Conservation (phyloP, 805 yeast genomes). For the Blastobotrys chiropterorum region DNA sequence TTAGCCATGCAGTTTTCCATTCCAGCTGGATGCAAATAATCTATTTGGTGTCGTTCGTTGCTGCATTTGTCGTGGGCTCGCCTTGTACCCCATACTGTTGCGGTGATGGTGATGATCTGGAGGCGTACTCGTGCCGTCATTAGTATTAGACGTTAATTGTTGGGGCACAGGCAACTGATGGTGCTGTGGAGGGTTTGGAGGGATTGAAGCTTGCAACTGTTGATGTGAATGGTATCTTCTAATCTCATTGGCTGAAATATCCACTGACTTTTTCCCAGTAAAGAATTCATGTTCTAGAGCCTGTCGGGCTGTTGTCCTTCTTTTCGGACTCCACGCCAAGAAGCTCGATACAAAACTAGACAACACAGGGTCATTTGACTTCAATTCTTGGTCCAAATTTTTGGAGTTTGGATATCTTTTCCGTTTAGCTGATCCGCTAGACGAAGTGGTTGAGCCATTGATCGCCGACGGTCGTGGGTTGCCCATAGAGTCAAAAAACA, state of each 20-base stretch:
- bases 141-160: not conserved
- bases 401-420: constrained; percentile 22
- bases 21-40: not conserved
- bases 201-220: constrained; percentile 3
- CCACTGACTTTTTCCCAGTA: too few species aligned
- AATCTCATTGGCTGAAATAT: too few species aligned
- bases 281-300: constrained; percentile 35
- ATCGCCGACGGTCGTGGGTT: constrained; percentile 25
- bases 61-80: constrained; percentile 16
- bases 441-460: constrained; percentile 8
- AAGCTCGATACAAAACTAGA: constrained; percentile 47
- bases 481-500: constrained; percentile 35
- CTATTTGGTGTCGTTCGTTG: constrained; percentile 5
- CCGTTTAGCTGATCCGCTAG: constrained; percentile 15
- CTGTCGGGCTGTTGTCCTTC: constrained; percentile 34
- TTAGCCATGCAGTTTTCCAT: not conserved
- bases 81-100: constrained; percentile 1
- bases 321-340: constrained; percentile 67
- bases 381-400: constrained; percentile 22
- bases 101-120: not conserved
- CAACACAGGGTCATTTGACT: constrained; percentile 24
- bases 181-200: constrained; percentile 2
- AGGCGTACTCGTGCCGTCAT: not conserved
- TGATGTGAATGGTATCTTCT: not conserved
- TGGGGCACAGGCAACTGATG: not conserved